Evolutionary conservation across 2,329 filamentous ascomycete genomes (phyloP).

Genomic region (Aspergillus oerlinghausenensis): DNA sequence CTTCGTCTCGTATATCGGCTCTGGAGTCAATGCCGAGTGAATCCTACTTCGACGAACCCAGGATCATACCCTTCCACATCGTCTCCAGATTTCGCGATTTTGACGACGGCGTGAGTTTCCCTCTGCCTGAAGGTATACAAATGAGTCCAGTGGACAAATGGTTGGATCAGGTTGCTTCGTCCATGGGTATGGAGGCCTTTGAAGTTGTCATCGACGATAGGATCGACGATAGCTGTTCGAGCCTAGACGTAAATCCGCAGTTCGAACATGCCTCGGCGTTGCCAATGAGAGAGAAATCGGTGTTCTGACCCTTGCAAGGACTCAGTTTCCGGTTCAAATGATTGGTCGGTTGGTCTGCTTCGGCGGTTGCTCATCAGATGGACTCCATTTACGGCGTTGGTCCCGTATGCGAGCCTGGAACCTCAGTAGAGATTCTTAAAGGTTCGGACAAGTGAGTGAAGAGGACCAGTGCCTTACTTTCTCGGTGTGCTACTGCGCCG

Average conservation of each 20-base stretch:
- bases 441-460: neutral
- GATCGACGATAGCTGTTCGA: neutral
- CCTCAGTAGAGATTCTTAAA: neutral
- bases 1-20: neutral
- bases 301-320: neutral
- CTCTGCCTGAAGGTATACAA: neutral
- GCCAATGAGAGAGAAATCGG: neutral
- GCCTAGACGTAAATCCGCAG: neutral
- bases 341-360: neutral
- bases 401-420: neutral
- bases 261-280: neutral
- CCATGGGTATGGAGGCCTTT: conserved; percentile 20
- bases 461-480: neutral
- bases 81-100: conserved; percentile 7
- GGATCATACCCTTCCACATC: conserved; percentile 10
- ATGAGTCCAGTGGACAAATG: conserved; percentile 13
- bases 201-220: conserved; percentile 8
- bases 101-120: neutral
- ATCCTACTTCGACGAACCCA: neutral
- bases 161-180: conserved; percentile 20
- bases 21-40: neutral
- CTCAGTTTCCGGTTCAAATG: neutral
- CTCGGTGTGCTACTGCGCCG: neutral
- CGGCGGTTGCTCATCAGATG: neutral
- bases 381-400: neutral